Percentiles rank a stretch among this genome's conserved stretches.
Conservation (phyloP, 108 stramenopile genomes). For the Parmales sp. region DNA sequence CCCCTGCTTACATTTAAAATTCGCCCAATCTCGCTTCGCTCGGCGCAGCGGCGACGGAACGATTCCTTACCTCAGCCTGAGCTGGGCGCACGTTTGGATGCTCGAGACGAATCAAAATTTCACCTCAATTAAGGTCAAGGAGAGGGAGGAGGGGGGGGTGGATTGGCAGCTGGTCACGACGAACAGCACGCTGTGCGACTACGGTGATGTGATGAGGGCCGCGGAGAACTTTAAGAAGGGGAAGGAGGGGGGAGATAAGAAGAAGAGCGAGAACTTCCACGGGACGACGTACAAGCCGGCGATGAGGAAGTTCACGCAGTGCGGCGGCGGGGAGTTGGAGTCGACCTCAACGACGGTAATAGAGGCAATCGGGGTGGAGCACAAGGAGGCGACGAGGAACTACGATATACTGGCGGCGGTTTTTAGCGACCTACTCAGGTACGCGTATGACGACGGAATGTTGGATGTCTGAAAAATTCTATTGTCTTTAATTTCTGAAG, state of each 20-base stretch:
- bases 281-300: slow-evolving; percentile 73
- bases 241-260: background rate
- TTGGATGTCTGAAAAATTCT: background rate
- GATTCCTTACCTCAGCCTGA: slow-evolving; percentile 62
- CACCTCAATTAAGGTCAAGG: background rate
- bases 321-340: too few species aligned
- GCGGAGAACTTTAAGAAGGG: background rate
- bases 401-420: slow-evolving; percentile 76
- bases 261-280: slow-evolving; percentile 48
- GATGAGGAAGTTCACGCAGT: slow-evolving; percentile 33
- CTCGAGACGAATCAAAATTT: slow-evolving; percentile 70
- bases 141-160: background rate
- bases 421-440: slow-evolving; percentile 60
- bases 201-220: background rate
- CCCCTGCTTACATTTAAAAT: too few species aligned
- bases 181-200: background rate
- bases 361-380: slow-evolving; percentile 76
- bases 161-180: background rate
- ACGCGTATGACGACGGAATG: slow-evolving; percentile 58
- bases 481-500: background rate
- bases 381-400: slow-evolving; percentile 78
- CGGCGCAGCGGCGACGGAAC: slow-evolving; percentile 60
- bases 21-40: background rate
- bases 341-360: slow-evolving; percentile 59
- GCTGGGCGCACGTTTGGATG: slow-evolving; percentile 77